phyloP scores from a whole-genome alignment of 1,139 yeast species.

The Yamadazyma spencermartinsiae region DNA sequence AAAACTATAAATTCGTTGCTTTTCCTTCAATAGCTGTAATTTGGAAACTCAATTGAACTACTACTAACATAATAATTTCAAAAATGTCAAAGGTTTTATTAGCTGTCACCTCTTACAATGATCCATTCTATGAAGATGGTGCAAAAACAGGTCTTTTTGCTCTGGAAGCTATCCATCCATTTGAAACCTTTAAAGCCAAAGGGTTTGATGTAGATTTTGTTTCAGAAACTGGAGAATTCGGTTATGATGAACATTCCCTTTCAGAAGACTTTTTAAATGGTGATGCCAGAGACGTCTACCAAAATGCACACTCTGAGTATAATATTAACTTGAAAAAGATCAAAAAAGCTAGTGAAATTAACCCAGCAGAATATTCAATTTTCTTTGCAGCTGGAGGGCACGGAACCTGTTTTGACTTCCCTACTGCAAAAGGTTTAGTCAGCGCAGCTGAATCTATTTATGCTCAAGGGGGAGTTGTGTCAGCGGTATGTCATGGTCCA shows the following conservation, averaged over 20 bases:
- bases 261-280: conserved; percentile 39
- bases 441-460: conserved; percentile 46
- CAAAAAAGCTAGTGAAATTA: conserved; percentile 45
- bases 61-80: not conserved
- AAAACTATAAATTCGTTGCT: too few relatives aligned
- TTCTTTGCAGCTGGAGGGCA: conserved; percentile 69
- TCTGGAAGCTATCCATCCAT: conserved; percentile 61
- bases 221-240: conserved; percentile 57
- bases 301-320: conserved; percentile 41
- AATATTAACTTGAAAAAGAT: conserved; percentile 31
- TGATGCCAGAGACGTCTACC: conserved; percentile 39
- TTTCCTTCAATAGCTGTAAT: not conserved
- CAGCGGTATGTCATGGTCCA: conserved; percentile 73
- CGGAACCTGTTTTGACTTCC: conserved; percentile 59
- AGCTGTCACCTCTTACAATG: conserved; percentile 53
- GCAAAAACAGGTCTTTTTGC: conserved; percentile 56
- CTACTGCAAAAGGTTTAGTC: conserved; percentile 49
- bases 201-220: conserved; percentile 56
- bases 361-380: conserved; percentile 49
- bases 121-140: conserved; percentile 55
- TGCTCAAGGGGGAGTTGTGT: conserved; percentile 51
- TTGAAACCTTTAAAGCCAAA: conserved; percentile 40
- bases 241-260: conserved; percentile 56
- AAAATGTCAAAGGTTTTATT: conserved; percentile 43
- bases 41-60: not conserved